A percentile compares a stretch with the other conserved stretches of the same genome.
Evolutionary conservation across 345 rosid species (phyloP).

Genomic region (Citrus maxima): DNA sequence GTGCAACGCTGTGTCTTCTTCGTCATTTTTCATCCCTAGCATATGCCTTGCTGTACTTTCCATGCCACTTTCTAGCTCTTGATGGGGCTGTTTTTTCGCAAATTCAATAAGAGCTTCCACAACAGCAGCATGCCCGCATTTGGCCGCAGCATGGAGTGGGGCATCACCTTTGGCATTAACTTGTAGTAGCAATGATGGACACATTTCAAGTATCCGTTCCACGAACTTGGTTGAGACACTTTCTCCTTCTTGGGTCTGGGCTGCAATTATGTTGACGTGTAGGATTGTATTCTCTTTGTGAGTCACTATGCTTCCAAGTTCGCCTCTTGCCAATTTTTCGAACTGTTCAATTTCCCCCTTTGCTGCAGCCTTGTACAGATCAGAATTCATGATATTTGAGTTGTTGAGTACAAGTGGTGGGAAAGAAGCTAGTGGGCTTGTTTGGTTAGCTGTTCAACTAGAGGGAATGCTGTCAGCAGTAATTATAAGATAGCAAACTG

Average conservation of each 20-base stretch:
- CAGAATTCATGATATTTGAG: neutral
- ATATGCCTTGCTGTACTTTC: neutral
- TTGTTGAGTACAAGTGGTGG: neutral
- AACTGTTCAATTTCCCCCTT: neutral
- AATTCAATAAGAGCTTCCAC: too few relatives aligned
- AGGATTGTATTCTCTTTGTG: neutral
- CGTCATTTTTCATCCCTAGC: neutral
- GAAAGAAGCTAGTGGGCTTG: too few relatives aligned
- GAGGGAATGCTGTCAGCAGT: too few relatives aligned
- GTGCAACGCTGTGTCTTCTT: neutral
- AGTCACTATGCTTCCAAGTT: neutral
- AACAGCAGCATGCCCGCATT: too few relatives aligned
- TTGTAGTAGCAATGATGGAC: too few relatives aligned
- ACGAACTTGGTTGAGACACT: neutral
- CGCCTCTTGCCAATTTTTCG: rapidly evolving
- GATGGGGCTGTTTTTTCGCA: neutral
- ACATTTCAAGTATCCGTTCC: too few relatives aligned
- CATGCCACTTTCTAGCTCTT: neutral
- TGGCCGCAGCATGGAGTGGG: too few relatives aligned
- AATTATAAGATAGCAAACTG: too few relatives aligned
- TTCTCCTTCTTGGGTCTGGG: too few relatives aligned
- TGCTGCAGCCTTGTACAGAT: neutral
- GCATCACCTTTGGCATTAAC: too few relatives aligned
- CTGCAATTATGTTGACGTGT: neutral
- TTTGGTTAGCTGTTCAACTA: too few relatives aligned